A percentile compares a stretch with the other conserved stretches of the same genome.
Evolutionary conservation across 257 asterid genomes (phyloP).

Genomic region (Echites panduratus): DNA sequence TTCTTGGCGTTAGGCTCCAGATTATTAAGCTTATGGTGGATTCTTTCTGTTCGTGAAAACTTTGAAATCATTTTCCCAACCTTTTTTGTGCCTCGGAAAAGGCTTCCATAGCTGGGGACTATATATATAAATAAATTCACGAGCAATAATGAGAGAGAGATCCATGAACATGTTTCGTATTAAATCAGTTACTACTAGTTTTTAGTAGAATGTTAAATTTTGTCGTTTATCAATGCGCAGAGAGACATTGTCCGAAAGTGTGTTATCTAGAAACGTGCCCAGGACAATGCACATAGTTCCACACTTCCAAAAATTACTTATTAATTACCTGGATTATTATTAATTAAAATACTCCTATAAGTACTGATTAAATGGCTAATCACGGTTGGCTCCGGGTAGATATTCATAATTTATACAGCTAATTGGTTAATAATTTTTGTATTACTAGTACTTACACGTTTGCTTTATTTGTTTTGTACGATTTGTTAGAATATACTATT

Average conservation of each 20-base stretch:
- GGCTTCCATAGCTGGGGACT: conserved; percentile 3
- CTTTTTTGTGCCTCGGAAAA: neutral
- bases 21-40: neutral
- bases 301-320: neutral
- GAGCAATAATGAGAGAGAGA: conserved; percentile 5
- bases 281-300: conserved; percentile 17
- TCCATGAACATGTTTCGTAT: conserved; percentile 5
- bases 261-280: conserved; percentile 15
- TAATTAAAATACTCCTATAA: too few relatives aligned
- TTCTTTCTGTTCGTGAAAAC: conserved; percentile 8
- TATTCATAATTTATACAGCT: conserved; percentile 13
- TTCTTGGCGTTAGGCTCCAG: conserved; percentile 12
- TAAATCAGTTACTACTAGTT: conserved; percentile 3
- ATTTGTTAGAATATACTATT: neutral
- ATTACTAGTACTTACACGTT: neutral
- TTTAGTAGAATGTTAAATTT: conserved; percentile 28
- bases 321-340: too few relatives aligned
- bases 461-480: neutral
- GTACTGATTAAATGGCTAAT: neutral
- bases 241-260: conserved; percentile 13
- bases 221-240: conserved; percentile 20
- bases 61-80: too few relatives aligned
- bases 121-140: too few relatives aligned
- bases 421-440: neutral
- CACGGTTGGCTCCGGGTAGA: neutral